A percentile compares a stretch with the other conserved stretches of the same genome.
These are phyloP conservation scores for Ichthyophthirius multifiliis DNA, from an alignment of 169 alveolate species.

Conservation along the genomic window DNA sequence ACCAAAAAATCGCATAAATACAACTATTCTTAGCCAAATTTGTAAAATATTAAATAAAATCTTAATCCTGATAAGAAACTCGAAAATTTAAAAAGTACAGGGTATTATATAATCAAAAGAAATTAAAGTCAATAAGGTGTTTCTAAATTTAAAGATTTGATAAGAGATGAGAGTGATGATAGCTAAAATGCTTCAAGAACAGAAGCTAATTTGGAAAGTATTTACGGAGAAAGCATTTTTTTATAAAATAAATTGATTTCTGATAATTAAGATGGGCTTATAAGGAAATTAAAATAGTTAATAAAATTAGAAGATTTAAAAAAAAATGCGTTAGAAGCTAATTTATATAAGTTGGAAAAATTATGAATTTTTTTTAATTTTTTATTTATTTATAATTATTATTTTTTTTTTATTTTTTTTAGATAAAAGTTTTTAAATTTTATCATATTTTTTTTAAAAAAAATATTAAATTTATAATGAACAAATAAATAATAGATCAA, in stretches of 20 bases:
- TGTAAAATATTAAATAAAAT: too few relatives aligned
- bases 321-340: neutral
- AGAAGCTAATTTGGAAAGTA: neutral
- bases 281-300: neutral
- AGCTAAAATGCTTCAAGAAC: slow-evolving; percentile 3
- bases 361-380: too few relatives aligned
- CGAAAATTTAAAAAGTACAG: neutral
- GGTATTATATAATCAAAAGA: neutral
- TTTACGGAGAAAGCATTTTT: neutral
- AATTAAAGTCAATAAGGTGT: neutral
- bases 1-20: too few relatives aligned
- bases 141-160: neutral
- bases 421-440: too few relatives aligned
- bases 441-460: too few relatives aligned
- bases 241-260: neutral
- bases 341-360: neutral
- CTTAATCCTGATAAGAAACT: too few relatives aligned
- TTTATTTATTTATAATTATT: too few relatives aligned
- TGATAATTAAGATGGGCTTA: neutral
- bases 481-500: too few relatives aligned
- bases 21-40: too few relatives aligned
- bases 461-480: too few relatives aligned
- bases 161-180: slow-evolving; percentile 7
- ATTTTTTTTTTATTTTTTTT: too few relatives aligned
- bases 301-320: neutral